Conservation (phyloP, 2,329 filamentous ascomycete species). For the Epichloe glyceriae region DNA sequence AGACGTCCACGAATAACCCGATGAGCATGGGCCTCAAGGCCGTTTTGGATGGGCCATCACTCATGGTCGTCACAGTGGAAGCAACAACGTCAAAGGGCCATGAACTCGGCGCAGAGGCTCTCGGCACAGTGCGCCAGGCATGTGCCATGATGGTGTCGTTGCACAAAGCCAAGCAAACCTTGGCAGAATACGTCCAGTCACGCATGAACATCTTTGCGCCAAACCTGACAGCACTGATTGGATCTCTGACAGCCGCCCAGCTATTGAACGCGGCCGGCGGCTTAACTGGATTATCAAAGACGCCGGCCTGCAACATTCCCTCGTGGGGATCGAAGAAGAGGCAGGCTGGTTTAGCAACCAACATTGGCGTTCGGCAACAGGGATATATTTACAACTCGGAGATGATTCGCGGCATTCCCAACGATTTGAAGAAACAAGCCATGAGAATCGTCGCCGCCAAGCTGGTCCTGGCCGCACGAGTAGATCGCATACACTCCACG, state of each 20-base stretch:
- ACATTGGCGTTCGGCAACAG: slow-evolving; percentile 80
- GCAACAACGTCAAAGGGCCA: slow-evolving; percentile 79
- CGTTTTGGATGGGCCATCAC: slow-evolving; percentile 73
- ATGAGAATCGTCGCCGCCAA: slow-evolving; percentile 93
- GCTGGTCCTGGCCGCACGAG: slow-evolving; percentile 80
- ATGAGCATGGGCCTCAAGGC: slow-evolving; percentile 62
- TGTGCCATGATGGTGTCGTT: slow-evolving; percentile 83
- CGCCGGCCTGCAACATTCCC: slow-evolving; percentile 82
- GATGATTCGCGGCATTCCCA: slow-evolving; percentile 73
- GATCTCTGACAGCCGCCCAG: slow-evolving; percentile 85
- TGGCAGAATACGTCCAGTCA: slow-evolving; percentile 91
- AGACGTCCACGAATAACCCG: slow-evolving; percentile 65
- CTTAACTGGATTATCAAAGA: slow-evolving; percentile 76
- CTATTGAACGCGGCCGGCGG: slow-evolving; percentile 92
- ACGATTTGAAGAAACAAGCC: slow-evolving; percentile 80
- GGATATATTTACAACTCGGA: slow-evolving; percentile 89
- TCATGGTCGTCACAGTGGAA: slow-evolving; percentile 95
- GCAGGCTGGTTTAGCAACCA: slow-evolving; percentile 76
- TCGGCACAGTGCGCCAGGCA: slow-evolving; percentile 60
- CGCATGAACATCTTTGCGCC: slow-evolving; percentile 95
- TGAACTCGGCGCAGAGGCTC: slow-evolving; percentile 61
- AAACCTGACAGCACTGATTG: slow-evolving; percentile 81
- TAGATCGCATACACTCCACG: slow-evolving; percentile 73
- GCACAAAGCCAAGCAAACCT: slow-evolving; percentile 70
- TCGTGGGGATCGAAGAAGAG: slow-evolving; percentile 85